A percentile compares a stretch with the other conserved stretches of the same genome.
Conservation (phyloP, 352 stramenopile species). For the Phytophthora macrochlamydospora region DNA sequence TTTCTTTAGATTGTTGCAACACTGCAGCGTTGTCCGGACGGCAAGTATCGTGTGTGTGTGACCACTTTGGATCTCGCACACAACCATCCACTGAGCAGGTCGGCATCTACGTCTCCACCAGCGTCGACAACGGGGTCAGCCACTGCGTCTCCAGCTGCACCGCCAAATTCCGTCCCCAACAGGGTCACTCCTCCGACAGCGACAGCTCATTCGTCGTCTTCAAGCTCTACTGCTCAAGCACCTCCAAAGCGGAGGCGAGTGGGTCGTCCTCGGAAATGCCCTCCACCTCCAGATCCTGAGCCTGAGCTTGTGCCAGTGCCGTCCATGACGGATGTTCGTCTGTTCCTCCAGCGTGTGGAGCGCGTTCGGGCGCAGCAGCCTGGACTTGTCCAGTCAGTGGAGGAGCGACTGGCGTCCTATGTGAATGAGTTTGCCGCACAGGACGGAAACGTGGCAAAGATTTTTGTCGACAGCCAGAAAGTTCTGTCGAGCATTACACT, state of each 20-base stretch:
- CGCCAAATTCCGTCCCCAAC: too few relatives aligned
- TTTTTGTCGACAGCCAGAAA: constrained; percentile 46
- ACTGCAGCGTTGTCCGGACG: constrained; percentile 29
- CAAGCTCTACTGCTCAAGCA: not conserved
- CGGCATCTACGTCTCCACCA: too few relatives aligned
- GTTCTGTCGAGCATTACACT: constrained; percentile 44
- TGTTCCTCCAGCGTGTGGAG: constrained; percentile 26
- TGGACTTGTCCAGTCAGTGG: constrained; percentile 23
- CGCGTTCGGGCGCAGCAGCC: constrained; percentile 7
- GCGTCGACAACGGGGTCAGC: too few relatives aligned
- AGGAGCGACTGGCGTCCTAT: constrained; percentile 33
- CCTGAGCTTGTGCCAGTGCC: constrained; percentile 4
- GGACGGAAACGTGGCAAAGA: constrained; percentile 36
- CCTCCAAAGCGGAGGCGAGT: constrained; percentile 19
- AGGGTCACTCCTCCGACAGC: too few relatives aligned
- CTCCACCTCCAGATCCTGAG: constrained; percentile 1
- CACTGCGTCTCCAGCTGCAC: not conserved
- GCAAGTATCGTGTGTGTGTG: constrained; percentile 29
- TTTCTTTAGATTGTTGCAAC: constrained; percentile 32
- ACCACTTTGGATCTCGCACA: constrained; percentile 33
- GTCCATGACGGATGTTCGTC: constrained; percentile 28
- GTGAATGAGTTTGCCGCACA: constrained; percentile 41
- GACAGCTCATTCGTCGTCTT: not conserved
- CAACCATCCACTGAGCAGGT: constrained; percentile 30
- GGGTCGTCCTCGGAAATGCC: constrained; percentile 3